Evolutionary conservation across 805 yeast species (phyloP), one percentile per base, ranked within the genome.

Genomic region (Candida chilensis): DNA sequence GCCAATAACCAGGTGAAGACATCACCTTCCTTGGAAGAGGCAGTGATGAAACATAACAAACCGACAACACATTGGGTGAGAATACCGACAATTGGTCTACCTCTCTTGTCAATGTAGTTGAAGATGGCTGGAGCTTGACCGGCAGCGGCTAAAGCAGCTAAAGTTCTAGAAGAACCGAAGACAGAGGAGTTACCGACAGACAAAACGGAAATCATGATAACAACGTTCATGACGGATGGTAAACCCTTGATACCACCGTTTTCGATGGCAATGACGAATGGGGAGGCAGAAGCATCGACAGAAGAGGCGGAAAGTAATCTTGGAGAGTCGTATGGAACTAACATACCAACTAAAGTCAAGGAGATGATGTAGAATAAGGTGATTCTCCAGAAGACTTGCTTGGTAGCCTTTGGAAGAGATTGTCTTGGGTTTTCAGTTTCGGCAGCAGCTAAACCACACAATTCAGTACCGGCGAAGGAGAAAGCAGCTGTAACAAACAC

Each of bases 301-400:
- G 51, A 50, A n/a, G 43, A 35, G 5, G 54, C 34, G 10, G 53
- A 48, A 20, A 48, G 37, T 12, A 62, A 42, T 33, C 53, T 51
- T 7, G 48, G 37, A 33, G 66, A 66, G 27, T 45, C 52, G 32
- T 58, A 60, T 22, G 74, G 68, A 28, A 71, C 76, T 34, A 71
- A 46, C 13, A 66, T 42, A 4, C 74, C 70, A 27, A 70, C 49
- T 31, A 71, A 36, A 6, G 61, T 48, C 31, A 68, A 45, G n/a
- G 68, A 56, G 18, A 63, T 48, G 27, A 69, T 42, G 44, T 68
- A 71, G 41, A 68, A 68, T 12, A 67, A 44, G 9, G 64, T 47
- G 24, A 69, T 60, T 58, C 75, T 64, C 75, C 75, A 71, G 33
- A 71, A 67, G 3, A 68, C 74, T 46, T 69, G 75, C 38, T 68